Evolutionary conservation across 1,284 basidiomycete genomes (phyloP).

Genomic region (Trichosporon sp.): DNA sequence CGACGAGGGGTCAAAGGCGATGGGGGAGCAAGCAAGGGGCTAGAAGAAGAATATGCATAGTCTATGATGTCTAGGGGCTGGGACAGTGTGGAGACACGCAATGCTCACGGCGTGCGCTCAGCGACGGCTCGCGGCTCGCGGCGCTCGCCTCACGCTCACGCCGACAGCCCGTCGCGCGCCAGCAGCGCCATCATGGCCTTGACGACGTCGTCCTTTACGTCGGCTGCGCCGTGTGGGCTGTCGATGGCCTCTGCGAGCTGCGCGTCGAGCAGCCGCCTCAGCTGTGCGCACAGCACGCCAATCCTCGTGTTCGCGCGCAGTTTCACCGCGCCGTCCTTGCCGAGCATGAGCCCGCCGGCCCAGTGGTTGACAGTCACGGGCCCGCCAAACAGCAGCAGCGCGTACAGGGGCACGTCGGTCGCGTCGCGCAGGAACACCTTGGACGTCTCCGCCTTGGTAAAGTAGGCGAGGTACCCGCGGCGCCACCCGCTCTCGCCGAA

Average conservation of each 20-base stretch:
- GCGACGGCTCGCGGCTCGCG: no score
- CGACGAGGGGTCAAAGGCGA: neutral
- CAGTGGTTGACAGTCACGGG: slow-evolving; percentile 72
- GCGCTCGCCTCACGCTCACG: slow-evolving; percentile 8
- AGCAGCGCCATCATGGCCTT: slow-evolving; percentile 67
- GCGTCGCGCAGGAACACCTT: slow-evolving; percentile 84
- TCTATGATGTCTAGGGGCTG: neutral
- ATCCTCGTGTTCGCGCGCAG: slow-evolving; percentile 81
- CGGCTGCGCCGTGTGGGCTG: slow-evolving; percentile 48
- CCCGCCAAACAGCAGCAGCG: slow-evolving; percentile 78
- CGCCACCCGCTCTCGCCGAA: slow-evolving; percentile 71
- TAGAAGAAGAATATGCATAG: no score
- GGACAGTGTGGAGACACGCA: neutral
- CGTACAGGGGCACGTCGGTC: slow-evolving; percentile 83
- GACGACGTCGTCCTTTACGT: slow-evolving; percentile 59
- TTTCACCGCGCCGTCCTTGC: slow-evolving; percentile 56
- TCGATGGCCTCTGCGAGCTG: slow-evolving; percentile 59
- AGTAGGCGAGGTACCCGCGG: slow-evolving; percentile 74
- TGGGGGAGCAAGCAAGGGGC: neutral
- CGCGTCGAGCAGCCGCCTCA: slow-evolving; percentile 69
- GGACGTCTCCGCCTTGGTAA: slow-evolving; percentile 73
- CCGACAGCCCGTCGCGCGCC: slow-evolving; percentile 45
- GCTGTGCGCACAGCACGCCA: slow-evolving; percentile 80
- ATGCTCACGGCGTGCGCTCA: no score
- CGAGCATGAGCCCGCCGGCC: slow-evolving; percentile 68